Percentiles rank a stretch among this genome's conserved stretches.
Evolutionary conservation across 805 yeast species (phyloP).

Genomic region (Naumovozyma castellii): DNA sequence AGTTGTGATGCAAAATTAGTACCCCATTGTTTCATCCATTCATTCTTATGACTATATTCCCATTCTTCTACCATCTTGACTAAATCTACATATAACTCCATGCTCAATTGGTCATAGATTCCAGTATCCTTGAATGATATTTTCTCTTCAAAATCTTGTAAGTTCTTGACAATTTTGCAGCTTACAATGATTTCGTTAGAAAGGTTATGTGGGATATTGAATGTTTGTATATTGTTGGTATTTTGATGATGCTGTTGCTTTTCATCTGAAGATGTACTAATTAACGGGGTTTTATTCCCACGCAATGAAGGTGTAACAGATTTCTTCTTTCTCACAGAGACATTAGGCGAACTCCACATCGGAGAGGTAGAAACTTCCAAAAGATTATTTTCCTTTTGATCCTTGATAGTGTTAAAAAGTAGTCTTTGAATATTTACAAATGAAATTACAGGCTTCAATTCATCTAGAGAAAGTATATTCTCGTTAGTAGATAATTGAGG

Average conservation of each 20-base stretch:
- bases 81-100: slow-evolving; percentile 50
- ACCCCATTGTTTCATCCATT: slow-evolving; percentile 47
- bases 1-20: slow-evolving; percentile 51
- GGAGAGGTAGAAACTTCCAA: slow-evolving; percentile 16
- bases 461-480: slow-evolving; percentile 49
- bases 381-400: neutral
- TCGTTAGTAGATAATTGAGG: slow-evolving; percentile 46
- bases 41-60: slow-evolving; percentile 36
- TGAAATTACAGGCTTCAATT: slow-evolving; percentile 50
- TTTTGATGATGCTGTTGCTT: too few species aligned
- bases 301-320: slow-evolving; percentile 4
- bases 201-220: neutral
- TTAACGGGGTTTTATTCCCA: slow-evolving; percentile 4
- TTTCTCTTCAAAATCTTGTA: slow-evolving; percentile 36
- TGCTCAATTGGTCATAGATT: slow-evolving; percentile 41
- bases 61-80: slow-evolving; percentile 45
- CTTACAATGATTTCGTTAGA: slow-evolving; percentile 24
- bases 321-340: slow-evolving; percentile 21
- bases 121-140: slow-evolving; percentile 32
- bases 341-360: slow-evolving; percentile 22
- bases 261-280: slow-evolving; percentile 32
- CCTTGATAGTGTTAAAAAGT: slow-evolving; percentile 1
- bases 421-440: slow-evolving; percentile 44
- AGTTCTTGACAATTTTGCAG: slow-evolving; percentile 39
- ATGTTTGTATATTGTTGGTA: neutral